Conservation (phyloP, 108 stramenopile species). For the Cylindrotheca fusiformis region DNA sequence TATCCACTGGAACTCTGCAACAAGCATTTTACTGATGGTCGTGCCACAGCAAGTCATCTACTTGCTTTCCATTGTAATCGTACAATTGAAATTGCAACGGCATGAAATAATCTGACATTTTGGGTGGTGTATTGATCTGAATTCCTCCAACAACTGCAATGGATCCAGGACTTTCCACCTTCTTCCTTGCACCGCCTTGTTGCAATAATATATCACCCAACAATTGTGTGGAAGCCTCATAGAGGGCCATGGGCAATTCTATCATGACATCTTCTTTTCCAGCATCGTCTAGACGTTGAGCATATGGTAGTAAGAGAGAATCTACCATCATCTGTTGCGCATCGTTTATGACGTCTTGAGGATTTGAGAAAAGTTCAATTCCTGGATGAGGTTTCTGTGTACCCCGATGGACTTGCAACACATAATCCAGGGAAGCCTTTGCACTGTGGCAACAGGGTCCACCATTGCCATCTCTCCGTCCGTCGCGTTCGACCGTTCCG, state of each 20-base stretch:
- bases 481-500: slow-evolving; percentile 66
- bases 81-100: slow-evolving; percentile 53
- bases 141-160: slow-evolving; percentile 69
- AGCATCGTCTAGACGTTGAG: slow-evolving; percentile 37
- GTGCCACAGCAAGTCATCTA: slow-evolving; percentile 44
- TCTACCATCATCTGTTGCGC: slow-evolving; percentile 53
- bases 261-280: slow-evolving; percentile 41
- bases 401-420: slow-evolving; percentile 23
- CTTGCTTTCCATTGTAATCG: slow-evolving; percentile 43
- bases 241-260: slow-evolving; percentile 56
- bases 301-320: slow-evolving; percentile 50
- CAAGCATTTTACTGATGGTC: too few relatives aligned
- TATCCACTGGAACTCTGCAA: too few relatives aligned
- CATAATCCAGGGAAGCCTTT: slow-evolving; percentile 52
- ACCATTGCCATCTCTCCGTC: slow-evolving; percentile 29
- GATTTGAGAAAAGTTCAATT: too few relatives aligned
- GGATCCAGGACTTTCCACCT: slow-evolving; percentile 38
- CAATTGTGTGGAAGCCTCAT: too few relatives aligned
- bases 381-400: too few relatives aligned
- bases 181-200: too few relatives aligned
- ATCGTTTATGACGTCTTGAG: slow-evolving; percentile 35
- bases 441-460: slow-evolving; percentile 70
- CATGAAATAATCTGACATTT: slow-evolving; percentile 61
- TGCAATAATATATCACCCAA: too few relatives aligned
- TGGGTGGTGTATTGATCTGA: slow-evolving; percentile 68